Conservation (phyloP, 768 basidiomycete species). For the Naganishia vishniacii region DNA sequence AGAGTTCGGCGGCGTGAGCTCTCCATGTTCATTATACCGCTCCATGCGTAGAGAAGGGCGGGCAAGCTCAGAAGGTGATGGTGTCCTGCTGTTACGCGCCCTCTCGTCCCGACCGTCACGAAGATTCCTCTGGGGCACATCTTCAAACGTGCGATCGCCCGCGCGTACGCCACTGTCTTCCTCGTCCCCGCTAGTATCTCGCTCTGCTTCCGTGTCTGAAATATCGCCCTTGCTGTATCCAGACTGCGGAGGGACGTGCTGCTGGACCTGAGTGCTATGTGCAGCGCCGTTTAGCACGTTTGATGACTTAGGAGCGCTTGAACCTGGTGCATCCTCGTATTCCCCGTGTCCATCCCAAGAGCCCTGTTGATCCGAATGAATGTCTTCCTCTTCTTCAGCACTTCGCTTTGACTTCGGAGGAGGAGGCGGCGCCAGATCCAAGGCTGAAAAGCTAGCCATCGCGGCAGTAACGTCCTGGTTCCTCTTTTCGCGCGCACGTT, state of each 20-base stretch:
- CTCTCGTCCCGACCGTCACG: background rate
- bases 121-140: background rate
- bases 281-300: too few species aligned
- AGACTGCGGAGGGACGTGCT: background rate
- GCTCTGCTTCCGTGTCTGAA: constrained; percentile 10
- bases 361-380: background rate
- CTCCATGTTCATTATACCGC: constrained; percentile 3
- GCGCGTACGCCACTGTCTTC: background rate
- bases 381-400: background rate
- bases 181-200: background rate
- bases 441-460: constrained; percentile 13
- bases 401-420: constrained; percentile 14
- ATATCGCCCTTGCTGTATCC: background rate
- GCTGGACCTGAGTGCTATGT: too few species aligned
- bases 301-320: background rate
- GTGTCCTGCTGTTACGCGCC: background rate
- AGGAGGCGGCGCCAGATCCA: constrained; percentile 24
- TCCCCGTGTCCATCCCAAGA: background rate
- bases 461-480: background rate
- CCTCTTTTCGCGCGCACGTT: background rate
- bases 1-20: constrained; percentile 15
- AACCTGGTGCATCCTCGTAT: background rate
- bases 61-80: background rate
- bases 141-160: background rate
- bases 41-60: background rate